A percentile compares a stretch with the other conserved stretches of the same genome.
Evolutionary conservation across 2,329 filamentous ascomycete species (phyloP).

Genomic region (Aspergillus ruber): DNA sequence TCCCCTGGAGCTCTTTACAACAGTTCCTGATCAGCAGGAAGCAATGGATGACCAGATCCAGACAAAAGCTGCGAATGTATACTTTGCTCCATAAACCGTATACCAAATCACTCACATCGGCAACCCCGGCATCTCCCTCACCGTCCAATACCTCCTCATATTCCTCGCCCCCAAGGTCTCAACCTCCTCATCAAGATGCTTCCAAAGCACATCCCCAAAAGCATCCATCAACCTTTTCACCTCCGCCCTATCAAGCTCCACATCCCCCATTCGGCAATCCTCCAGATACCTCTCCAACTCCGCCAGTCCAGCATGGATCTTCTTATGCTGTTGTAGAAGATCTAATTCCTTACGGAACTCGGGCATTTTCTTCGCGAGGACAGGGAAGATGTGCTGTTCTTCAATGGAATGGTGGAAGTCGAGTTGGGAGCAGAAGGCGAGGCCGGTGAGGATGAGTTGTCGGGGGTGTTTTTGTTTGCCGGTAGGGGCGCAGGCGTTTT

Average conservation of each 20-base stretch:
- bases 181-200: conserved; percentile 80
- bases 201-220: conserved; percentile 74
- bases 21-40: too few species aligned
- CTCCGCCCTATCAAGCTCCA: conserved; percentile 49
- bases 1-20: too few species aligned
- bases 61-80: too few species aligned
- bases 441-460: conserved; percentile 61
- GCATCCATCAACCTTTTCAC: conserved; percentile 67
- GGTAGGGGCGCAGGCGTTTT: conserved; percentile 55
- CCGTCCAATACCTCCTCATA: conserved; percentile 76
- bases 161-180: conserved; percentile 71
- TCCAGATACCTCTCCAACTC: conserved; percentile 60
- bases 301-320: conserved; percentile 73
- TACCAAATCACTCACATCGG: conserved; percentile 55
- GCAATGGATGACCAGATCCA: too few species aligned
- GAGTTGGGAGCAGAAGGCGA: conserved; percentile 67
- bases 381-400: conserved; percentile 72
- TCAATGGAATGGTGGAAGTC: conserved; percentile 75
- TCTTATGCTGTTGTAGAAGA: conserved; percentile 65
- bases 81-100: too few species aligned
- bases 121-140: conserved; percentile 66
- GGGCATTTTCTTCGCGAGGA: conserved; percentile 70
- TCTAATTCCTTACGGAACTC: conserved; percentile 63
- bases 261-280: conserved; percentile 57
- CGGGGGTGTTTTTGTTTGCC: conserved; percentile 54